A percentile compares a stretch with the other conserved stretches of the same genome.
phyloP scores from a whole-genome alignment of 768 basidiomycete species.

The Leccinum obscurum region DNA sequence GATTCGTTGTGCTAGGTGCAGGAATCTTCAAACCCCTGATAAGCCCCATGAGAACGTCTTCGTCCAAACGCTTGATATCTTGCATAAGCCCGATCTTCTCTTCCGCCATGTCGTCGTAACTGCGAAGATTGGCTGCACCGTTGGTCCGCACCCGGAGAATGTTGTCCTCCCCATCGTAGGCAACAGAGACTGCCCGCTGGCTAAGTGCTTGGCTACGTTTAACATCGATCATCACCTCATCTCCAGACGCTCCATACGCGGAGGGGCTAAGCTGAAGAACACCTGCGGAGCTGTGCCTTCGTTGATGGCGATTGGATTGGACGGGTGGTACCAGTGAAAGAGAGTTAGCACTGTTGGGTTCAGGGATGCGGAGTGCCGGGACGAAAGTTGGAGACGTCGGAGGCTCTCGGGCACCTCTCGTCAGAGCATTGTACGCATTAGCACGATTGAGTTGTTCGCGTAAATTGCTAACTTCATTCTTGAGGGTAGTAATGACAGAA shows the following conservation, averaged over 20 bases:
- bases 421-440: conserved; percentile 88
- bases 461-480: conserved; percentile 88
- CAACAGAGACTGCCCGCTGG: conserved; percentile 86
- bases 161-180: conserved; percentile 81
- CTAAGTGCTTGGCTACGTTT: conserved; percentile 70
- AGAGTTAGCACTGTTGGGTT: conserved; percentile 45
- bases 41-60: conserved; percentile 89
- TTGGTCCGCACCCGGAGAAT: conserved; percentile 62
- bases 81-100: conserved; percentile 95
- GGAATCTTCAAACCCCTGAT: conserved; percentile 93
- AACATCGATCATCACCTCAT: conserved; percentile 74
- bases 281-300: conserved; percentile 85
- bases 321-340: conserved; percentile 38
- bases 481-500: conserved; percentile 84
- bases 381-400: conserved; percentile 86
- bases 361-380: conserved; percentile 65
- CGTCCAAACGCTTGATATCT: conserved; percentile 85
- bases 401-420: conserved; percentile 70
- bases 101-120: conserved; percentile 87
- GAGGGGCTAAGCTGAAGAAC: conserved; percentile 60
- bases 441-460: conserved; percentile 95
- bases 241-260: conserved; percentile 71
- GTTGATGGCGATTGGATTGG: conserved; percentile 60
- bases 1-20: conserved; percentile 83
- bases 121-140: conserved; percentile 69